A percentile compares a stretch with the other conserved stretches of the same genome.
These are phyloP conservation scores for Pulchroboletus neoregius DNA, from an alignment of 1,284 basidiomycete species.

Conservation along the genomic window DNA sequence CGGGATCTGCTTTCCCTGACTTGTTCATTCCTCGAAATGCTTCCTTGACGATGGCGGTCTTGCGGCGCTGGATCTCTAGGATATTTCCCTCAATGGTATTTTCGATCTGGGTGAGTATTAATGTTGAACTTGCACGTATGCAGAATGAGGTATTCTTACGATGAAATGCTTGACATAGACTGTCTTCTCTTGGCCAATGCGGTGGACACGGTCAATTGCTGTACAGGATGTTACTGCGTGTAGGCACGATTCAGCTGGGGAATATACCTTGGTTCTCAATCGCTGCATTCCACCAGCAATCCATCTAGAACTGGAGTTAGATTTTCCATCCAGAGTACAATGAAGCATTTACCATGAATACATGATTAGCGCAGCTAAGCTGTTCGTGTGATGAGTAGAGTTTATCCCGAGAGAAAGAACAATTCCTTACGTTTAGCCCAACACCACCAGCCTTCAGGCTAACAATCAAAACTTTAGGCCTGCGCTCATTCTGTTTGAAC, in stretches of 20 bases:
- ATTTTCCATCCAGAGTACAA: background rate
- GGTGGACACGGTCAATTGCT: conserved; percentile 79
- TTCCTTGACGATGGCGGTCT: conserved; percentile 80
- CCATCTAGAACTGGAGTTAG: conserved; percentile 59
- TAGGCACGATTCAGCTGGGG: background rate
- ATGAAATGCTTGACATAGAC: conserved; percentile 93
- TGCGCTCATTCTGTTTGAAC: conserved; percentile 65
- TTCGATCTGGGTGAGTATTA: conserved; percentile 45
- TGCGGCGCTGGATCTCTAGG: conserved; percentile 84
- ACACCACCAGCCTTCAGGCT: conserved; percentile 95
- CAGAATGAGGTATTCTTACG: conserved; percentile 41
- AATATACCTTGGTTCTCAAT: conserved; percentile 81
- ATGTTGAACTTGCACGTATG: background rate
- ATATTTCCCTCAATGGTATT: conserved; percentile 80
- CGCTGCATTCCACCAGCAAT: conserved; percentile 94
- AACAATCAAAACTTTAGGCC: conserved; percentile 79
- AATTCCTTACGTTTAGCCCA: conserved; percentile 68
- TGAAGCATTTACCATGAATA: conserved; percentile 68
- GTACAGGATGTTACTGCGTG: conserved; percentile 20
- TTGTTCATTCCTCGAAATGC: conserved; percentile 58
- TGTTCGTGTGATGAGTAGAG: conserved; percentile 29
- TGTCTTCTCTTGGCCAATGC: conserved; percentile 78
- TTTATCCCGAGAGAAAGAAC: background rate
- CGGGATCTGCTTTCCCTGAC: conserved; percentile 46
- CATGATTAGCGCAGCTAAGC: conserved; percentile 76